phyloP scores from a whole-genome alignment of 768 basidiomycete species.

The Pleurotus eryngii region DNA sequence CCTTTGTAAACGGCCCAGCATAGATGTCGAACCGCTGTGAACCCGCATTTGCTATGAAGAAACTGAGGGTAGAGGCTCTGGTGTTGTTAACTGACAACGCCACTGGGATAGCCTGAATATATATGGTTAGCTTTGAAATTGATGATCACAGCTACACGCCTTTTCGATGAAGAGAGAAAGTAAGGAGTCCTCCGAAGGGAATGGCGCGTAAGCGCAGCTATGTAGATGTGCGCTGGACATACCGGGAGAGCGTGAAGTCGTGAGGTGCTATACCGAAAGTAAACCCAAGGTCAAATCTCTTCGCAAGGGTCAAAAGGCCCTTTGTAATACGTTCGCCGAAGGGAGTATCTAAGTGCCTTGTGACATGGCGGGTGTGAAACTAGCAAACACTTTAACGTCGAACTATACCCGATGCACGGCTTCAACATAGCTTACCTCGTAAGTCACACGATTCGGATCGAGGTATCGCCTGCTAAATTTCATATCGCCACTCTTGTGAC shows the following conservation, averaged over 20 bases:
- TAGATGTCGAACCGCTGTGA: slow-evolving; percentile 67
- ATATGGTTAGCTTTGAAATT: background rate
- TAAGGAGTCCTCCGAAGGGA: slow-evolving; percentile 56
- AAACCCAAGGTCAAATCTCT: slow-evolving; percentile 58
- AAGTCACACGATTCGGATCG: slow-evolving; percentile 76
- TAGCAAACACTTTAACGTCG: slow-evolving; percentile 20
- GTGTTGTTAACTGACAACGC: slow-evolving; percentile 63
- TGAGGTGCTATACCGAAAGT: slow-evolving; percentile 73
- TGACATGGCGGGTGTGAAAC: slow-evolving; percentile 60
- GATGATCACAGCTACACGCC: slow-evolving; percentile 21
- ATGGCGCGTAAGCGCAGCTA: slow-evolving; percentile 29
- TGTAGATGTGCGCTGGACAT: slow-evolving; percentile 13
- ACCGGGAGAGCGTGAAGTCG: slow-evolving; percentile 69
- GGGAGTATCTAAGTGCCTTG: slow-evolving; percentile 57
- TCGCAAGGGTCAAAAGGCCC: slow-evolving; percentile 50
- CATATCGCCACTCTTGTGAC: slow-evolving; percentile 43
- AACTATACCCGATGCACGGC: background rate
- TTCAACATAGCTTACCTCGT: slow-evolving; percentile 43
- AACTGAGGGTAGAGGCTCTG: slow-evolving; percentile 53
- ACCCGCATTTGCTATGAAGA: slow-evolving; percentile 65
- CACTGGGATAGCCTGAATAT: slow-evolving; percentile 45
- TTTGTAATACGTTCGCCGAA: slow-evolving; percentile 50
- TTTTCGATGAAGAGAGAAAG: slow-evolving; percentile 56
- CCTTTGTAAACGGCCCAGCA: slow-evolving; percentile 69
- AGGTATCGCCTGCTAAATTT: slow-evolving; percentile 71